Conservation (phyloP, 306 rosid genomes). For the Casuarina glauca region DNA sequence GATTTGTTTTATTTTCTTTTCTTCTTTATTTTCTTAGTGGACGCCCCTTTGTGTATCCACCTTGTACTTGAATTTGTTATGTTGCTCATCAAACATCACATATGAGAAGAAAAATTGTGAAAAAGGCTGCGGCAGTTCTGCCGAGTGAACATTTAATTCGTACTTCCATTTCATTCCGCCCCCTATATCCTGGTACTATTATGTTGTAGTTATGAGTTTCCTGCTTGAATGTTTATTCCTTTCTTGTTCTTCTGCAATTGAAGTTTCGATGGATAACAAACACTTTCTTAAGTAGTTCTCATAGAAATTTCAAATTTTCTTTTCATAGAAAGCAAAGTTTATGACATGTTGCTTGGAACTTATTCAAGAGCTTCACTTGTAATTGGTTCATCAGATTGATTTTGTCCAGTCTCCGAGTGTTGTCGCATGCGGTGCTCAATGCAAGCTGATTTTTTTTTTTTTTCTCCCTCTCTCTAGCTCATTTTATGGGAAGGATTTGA, state of each 20-base stretch:
- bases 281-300: background rate
- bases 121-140: background rate
- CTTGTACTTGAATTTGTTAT: background rate
- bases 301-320: background rate
- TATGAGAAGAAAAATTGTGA: background rate
- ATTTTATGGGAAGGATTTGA: no score
- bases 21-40: background rate
- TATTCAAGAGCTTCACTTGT: background rate
- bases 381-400: background rate
- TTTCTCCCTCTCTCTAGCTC: background rate
- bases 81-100: background rate
- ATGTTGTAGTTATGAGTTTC: background rate
- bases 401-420: background rate
- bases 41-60: background rate
- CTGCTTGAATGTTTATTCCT: background rate
- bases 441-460: no score
- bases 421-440: background rate
- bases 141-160: background rate
- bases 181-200: background rate
- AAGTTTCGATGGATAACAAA: background rate
- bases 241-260: background rate
- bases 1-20: background rate
- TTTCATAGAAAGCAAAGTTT: background rate
- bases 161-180: background rate
- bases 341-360: background rate